phyloP scores from a whole-genome alignment of 164 flowering plant species.

The Dillenia turbinata region DNA sequence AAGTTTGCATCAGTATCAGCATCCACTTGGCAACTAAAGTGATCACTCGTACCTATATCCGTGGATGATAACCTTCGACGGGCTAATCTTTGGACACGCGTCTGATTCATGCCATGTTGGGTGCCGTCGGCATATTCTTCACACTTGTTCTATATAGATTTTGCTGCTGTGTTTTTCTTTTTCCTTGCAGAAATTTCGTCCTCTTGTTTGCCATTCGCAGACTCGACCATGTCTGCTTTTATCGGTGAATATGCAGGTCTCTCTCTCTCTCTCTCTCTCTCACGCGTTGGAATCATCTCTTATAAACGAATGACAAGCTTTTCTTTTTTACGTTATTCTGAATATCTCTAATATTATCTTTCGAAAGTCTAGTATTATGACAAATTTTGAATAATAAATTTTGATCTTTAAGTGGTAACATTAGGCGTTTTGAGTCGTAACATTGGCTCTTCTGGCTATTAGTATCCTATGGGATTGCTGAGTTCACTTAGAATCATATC shows the following conservation, averaged over 20 bases:
- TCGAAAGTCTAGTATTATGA: too few relatives aligned
- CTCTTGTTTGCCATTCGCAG: neutral
- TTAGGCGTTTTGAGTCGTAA: too few relatives aligned
- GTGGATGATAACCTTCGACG: slow-evolving; percentile 45
- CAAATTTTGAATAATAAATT: too few relatives aligned
- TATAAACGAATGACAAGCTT: too few relatives aligned
- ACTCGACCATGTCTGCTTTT: slow-evolving; percentile 68
- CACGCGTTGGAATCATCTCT: too few relatives aligned
- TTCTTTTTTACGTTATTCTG: too few relatives aligned
- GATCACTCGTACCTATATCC: slow-evolving; percentile 52
- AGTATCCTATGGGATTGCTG: too few relatives aligned
- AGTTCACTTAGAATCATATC: too few relatives aligned
- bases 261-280: neutral
- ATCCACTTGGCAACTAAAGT: slow-evolving; percentile 29
- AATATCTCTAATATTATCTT: too few relatives aligned
- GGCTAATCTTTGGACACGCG: slow-evolving; percentile 53
- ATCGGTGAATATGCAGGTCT: slow-evolving; percentile 83
- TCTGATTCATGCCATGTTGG: neutral
- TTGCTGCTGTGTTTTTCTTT: slow-evolving; percentile 10
- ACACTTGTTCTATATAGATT: slow-evolving; percentile 22
- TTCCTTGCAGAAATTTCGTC: slow-evolving; percentile 5
- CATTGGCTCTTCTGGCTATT: too few relatives aligned
- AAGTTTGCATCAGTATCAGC: too few relatives aligned
- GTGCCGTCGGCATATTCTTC: slow-evolving; percentile 31
- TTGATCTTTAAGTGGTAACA: too few relatives aligned